These are phyloP conservation scores for Elsinoe australis DNA, from an alignment of 2,329 filamentous ascomycete genomes.

Conservation along the genomic window DNA sequence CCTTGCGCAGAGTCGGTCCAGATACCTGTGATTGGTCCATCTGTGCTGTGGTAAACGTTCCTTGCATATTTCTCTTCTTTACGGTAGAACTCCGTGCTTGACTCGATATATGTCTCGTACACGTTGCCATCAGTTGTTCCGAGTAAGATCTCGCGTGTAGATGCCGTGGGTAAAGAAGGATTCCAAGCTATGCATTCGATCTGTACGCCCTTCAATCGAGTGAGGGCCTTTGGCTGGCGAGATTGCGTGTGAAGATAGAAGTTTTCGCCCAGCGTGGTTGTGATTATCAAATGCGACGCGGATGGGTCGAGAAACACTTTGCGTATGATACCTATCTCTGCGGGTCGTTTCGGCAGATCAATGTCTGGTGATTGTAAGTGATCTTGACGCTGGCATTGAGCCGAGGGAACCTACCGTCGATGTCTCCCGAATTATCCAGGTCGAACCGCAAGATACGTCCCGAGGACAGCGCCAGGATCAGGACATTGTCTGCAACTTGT, in stretches of 20 bases:
- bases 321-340: slow-evolving; percentile 84
- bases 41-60: slow-evolving; percentile 69
- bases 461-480: slow-evolving; percentile 85
- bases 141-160: slow-evolving; percentile 86
- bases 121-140: slow-evolving; percentile 90
- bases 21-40: slow-evolving; percentile 75
- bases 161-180: slow-evolving; percentile 82
- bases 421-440: slow-evolving; percentile 85
- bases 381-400: background rate
- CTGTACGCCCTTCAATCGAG: slow-evolving; percentile 72
- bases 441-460: slow-evolving; percentile 91
- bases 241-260: slow-evolving; percentile 97
- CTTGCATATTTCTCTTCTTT: slow-evolving; percentile 91
- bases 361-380: slow-evolving; percentile 57
- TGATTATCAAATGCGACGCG: slow-evolving; percentile 86
- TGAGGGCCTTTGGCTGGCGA: slow-evolving; percentile 73
- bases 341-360: slow-evolving; percentile 86
- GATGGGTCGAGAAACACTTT: slow-evolving; percentile 97
- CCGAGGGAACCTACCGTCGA: slow-evolving; percentile 50
- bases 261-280: slow-evolving; percentile 86
- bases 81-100: slow-evolving; percentile 87
- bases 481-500: slow-evolving; percentile 94
- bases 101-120: slow-evolving; percentile 92
- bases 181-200: slow-evolving; percentile 95
- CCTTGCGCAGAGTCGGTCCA: slow-evolving; percentile 69